Evolutionary conservation across 371 early-diverging fungal species (phyloP), one percentile per base, ranked within the genome.

Genomic region (Nematocida parisii): DNA sequence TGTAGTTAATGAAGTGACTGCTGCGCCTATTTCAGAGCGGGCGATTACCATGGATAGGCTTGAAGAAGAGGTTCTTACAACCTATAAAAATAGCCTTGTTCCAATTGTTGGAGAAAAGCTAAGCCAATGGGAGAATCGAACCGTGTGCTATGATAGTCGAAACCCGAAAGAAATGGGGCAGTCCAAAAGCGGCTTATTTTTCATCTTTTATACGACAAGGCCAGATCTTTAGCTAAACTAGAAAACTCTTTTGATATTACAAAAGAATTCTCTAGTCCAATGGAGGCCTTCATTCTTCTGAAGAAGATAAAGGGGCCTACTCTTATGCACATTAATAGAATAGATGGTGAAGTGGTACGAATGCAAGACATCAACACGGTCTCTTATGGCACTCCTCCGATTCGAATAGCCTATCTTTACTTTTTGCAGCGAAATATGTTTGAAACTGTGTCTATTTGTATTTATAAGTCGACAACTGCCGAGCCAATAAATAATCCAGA

Each of bases 271-370:
- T 13, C 27, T 0, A 73, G 61, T 57, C 87, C 86, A 9, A 60
- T 86, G 27, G 87, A 88, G 66, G 72, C 85, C 11, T 61, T 86
- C 52, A 73, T 88, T 40, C 75, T 88, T 22, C 80, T 77, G 5
- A 82, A 82, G 80, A 77, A 73, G 27, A 82, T 88, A n/a, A 84
- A 61, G 66, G 85, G 85, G 4, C 73, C 83, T 20, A 57, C 85
- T 47, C 20, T 86, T 7, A 47, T 87, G 24, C 15, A 82, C 44
- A 73, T 88, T 33, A 44, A 61, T 66, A 57, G 82, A 46, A 40
- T 70, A 64, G 22, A 61, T 18, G 50, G 60, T 22, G 44, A 47
- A 56, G 64, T 66, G 15, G 5, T 9, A 5, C 39, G 72, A 46
- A 61, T 71, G 47, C 47, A 61, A 24, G 45, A 47, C 52, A 71